Evolutionary conservation across 805 yeast genomes (phyloP).

Genomic region (Yarrowia sp.): DNA sequence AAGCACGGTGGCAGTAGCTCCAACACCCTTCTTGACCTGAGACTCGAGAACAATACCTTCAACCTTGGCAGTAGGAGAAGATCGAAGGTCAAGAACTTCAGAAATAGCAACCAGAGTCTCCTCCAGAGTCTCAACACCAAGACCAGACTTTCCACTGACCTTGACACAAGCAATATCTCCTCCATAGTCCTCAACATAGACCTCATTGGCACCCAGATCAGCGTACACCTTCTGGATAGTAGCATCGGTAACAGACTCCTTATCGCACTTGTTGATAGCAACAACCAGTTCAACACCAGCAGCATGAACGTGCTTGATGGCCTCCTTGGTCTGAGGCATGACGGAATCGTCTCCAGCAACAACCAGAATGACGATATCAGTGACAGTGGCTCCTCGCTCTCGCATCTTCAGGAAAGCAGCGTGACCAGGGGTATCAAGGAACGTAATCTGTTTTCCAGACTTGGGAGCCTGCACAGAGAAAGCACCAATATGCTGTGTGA

Average conservation of each 20-base stretch:
- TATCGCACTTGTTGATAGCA: conserved; percentile 90
- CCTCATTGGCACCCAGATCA: conserved; percentile 72
- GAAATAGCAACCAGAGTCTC: conserved; percentile 84
- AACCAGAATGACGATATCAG: conserved; percentile 87
- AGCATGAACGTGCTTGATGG: conserved; percentile 84
- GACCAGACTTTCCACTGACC: conserved; percentile 86
- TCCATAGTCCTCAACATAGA: conserved; percentile 88
- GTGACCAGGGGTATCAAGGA: conserved; percentile 97
- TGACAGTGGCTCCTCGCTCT: conserved; percentile 90
- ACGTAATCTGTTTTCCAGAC: conserved; percentile 75
- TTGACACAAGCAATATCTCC: conserved; percentile 90
- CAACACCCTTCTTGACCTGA: conserved; percentile 74
- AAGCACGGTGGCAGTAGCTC: conserved; percentile 80
- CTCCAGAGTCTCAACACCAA: conserved; percentile 85
- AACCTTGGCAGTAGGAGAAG: conserved; percentile 46
- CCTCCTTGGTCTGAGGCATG: conserved; percentile 96
- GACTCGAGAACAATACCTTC: conserved; percentile 94
- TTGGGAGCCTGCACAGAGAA: conserved; percentile 80
- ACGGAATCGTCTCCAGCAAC: conserved; percentile 98
- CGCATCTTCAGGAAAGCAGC: conserved; percentile 96
- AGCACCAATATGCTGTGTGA: conserved; percentile 97
- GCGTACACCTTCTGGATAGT: conserved; percentile 54
- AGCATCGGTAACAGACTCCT: conserved; percentile 69
- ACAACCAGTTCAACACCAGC: conserved; percentile 83
- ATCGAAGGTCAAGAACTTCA: conserved; percentile 75